Evolutionary conservation across 2,329 filamentous ascomycete genomes (phyloP), one percentile per base, ranked within the genome.

Genomic region (Hymenoscyphus infarciens): DNA sequence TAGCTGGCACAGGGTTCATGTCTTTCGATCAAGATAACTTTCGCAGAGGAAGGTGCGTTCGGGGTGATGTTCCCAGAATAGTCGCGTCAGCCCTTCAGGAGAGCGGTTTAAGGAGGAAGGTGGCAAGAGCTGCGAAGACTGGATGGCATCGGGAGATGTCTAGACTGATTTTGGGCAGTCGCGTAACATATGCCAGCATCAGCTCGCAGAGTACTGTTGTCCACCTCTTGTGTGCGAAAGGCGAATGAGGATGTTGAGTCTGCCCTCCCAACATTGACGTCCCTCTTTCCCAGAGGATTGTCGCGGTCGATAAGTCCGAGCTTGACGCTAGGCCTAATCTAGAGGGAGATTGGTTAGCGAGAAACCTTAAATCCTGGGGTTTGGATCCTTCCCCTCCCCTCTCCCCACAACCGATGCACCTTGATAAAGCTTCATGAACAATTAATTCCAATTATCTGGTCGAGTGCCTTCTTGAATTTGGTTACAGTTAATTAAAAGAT

Each of bases 1-100:
- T 72, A 31, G 57, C 61, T 62, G 68, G 66, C 49, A 65, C 42
- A 61, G 68, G 67, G 27, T 66, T 63, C 71, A 71, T 72, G 13
- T 13, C 57, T 49, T 33, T 54, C 42, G 35, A 31, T 25, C 16
- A 22, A 13, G 22, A 53, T 53, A 15, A 59, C n/a, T 45, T 22
- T 61, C 31, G 10, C 16, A 29, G 29, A 29, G 11, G 53, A 19
- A 11, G 29, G 42, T 42, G 58, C 27, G 52, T 45, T 64, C 31
- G 25, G 59, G 56, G 52, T 49, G 56, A 22, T 60, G 62, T 39
- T 63, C 27, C 60, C 55, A 62, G 60, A 58, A 39, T 64, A 56
- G 65, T 66, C 66, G 66, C 66, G 67, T 67, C 62, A 45, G 27
- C 59, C 35, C 59, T 49, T 61, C 35, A 56, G 56, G 45, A 62